Evolutionary conservation across 2,329 filamentous ascomycete species (phyloP), one percentile per base, ranked within the genome.

Genomic region (Domatiomyces catenatus): DNA sequence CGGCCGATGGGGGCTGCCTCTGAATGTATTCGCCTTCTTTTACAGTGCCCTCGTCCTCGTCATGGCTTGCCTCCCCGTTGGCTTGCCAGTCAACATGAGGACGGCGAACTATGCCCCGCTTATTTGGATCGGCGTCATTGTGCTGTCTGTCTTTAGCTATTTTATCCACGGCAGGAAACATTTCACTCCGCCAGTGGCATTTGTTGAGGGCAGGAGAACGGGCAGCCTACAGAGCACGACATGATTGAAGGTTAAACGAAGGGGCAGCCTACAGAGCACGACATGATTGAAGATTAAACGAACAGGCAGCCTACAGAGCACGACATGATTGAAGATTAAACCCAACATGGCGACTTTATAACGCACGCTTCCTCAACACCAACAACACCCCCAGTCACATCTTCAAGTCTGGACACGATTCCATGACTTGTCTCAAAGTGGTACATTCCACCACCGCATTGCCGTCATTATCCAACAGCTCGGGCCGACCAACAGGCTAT

Each of bases 1-100:
- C 3, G 72, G 73, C 5, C 62, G 60, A 22, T 69, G 62, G 46
- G 71, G 72, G 1, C 59, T 71, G 48, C 59, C 62, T n/a, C 59
- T 74, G 57, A 64, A 64, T 47, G 46, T 60, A 5, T 62, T 63
- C 46, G 57, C 61, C 10, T 57, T 59, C 19, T 49, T 52, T 12
- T 64, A 61, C 49, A 59, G 61, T 20, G 57, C 55, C 49, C 62
- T 59, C 48, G 60, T 59, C 44, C 59, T 62, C 18, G 61, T 60
- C 19, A 64, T 61, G 54, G 61, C 53, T 44, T 65, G 55, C 52
- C 63, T 65, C 55, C 64, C 64, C 1, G 63, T 58, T 32, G 53
- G 58, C 3, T n/a, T 45, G 43, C 43, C 43, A 10, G 55, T 57
- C 2, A 48, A 47, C 19, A 50, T 46, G 10, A 47, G 46, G 12